Conservation (phyloP, 2,329 filamentous ascomycete genomes). For the Nemania sp. region DNA sequence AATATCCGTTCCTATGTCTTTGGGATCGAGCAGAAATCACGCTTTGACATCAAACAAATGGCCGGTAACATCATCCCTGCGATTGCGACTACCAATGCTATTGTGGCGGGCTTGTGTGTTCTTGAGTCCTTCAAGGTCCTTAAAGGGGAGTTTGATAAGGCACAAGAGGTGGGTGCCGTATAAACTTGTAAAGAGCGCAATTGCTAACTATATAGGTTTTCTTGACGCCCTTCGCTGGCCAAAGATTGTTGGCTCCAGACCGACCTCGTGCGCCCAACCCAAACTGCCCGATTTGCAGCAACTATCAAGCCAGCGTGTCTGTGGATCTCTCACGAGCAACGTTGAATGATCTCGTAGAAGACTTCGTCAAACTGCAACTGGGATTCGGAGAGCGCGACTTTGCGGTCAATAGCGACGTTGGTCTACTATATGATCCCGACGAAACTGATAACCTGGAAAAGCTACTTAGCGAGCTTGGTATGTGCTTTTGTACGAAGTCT, state of each 20-base stretch:
- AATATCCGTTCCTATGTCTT: constrained; percentile 93
- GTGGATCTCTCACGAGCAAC: constrained; percentile 80
- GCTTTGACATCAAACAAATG: constrained; percentile 99
- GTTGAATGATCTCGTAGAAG: constrained; percentile 81
- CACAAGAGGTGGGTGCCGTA: constrained; percentile 72
- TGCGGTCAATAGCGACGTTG: constrained; percentile 77
- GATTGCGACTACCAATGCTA: constrained; percentile 97
- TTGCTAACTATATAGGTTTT: constrained; percentile 69
- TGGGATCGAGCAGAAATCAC: constrained; percentile 85
- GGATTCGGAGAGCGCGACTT: constrained; percentile 84
- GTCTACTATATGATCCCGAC: constrained; percentile 89
- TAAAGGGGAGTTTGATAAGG: constrained; percentile 74
- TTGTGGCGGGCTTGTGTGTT: constrained; percentile 92
- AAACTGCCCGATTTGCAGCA: constrained; percentile 85
- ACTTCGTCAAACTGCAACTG: constrained; percentile 75
- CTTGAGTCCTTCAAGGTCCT: constrained; percentile 93
- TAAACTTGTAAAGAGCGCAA: neutral
- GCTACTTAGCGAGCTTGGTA: constrained; percentile 81
- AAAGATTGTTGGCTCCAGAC: constrained; percentile 70
- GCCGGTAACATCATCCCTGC: constrained; percentile 99
- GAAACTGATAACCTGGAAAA: constrained; percentile 87
- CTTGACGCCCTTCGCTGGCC: constrained; percentile 74
- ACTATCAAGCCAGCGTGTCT: constrained; percentile 73
- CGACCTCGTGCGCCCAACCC: constrained; percentile 75
- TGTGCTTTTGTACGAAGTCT: constrained; percentile 38